Conservation (phyloP, 352 stramenopile species). For the Phytophthora megakarya region DNA sequence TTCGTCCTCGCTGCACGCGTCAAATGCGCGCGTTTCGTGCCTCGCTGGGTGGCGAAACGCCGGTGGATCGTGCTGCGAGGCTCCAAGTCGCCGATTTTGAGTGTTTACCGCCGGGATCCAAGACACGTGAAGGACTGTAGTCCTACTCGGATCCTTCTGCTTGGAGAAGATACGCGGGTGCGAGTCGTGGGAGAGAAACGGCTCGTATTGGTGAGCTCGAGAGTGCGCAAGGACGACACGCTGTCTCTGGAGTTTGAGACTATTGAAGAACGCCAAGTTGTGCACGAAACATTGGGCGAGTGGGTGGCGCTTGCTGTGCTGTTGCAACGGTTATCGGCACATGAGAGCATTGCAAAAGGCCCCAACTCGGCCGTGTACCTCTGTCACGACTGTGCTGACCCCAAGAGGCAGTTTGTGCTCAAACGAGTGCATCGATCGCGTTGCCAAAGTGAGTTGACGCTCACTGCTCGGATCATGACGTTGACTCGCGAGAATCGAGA, state of each 20-base stretch:
- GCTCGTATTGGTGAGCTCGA: constrained; percentile 56
- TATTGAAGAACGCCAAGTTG: constrained; percentile 42
- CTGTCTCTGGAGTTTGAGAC: constrained; percentile 57
- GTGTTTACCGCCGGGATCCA: constrained; percentile 53
- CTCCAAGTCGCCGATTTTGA: constrained; percentile 62
- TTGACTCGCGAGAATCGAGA: constrained; percentile 29
- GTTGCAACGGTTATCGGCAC: constrained; percentile 48
- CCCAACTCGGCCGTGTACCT: constrained; percentile 62
- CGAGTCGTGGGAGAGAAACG: constrained; percentile 46
- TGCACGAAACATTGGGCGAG: constrained; percentile 55
- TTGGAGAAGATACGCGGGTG: constrained; percentile 55
- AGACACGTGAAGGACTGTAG: constrained; percentile 8
- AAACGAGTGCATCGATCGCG: constrained; percentile 51
- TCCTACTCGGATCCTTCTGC: constrained; percentile 56
- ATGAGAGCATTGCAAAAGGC: constrained; percentile 55
- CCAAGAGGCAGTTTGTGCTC: constrained; percentile 44
- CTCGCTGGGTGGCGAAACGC: constrained; percentile 54
- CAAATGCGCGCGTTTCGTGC: constrained; percentile 53
- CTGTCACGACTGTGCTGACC: constrained; percentile 44
- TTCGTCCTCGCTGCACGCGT: constrained; percentile 54
- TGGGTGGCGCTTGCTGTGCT: constrained; percentile 66
- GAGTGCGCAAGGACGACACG: constrained; percentile 60
- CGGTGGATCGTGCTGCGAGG: constrained; percentile 67
- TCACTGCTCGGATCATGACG: constrained; percentile 48
- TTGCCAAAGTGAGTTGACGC: constrained; percentile 42